Base-by-base conservation (phyloP, 306 rosid genomes). In the Lagenaria siceraria region DNA sequence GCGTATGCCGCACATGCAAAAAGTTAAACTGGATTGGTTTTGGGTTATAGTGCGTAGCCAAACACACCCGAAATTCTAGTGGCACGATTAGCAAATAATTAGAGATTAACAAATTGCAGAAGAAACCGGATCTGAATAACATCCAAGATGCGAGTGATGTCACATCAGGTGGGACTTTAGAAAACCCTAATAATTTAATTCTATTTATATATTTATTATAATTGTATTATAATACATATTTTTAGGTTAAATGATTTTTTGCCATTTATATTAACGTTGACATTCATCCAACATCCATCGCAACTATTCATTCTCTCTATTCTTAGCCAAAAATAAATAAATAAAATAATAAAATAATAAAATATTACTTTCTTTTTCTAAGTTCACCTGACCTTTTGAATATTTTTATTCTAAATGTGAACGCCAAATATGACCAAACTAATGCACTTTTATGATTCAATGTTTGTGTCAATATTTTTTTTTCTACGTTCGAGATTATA, bases 21-120 rank as follows among this genome's bases (percentile, higher is more conserved):
- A 72, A 72, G 59, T 27, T 17, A 49, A 49, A 31, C 25, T 17
- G 60, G 76, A 27, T 48, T 17, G 15, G 43, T 17, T 46, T 48
- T 71, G 17, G 58, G 76, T 27, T 72, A 72, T 49, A 17, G 25
- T 72, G 56, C 76, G 76, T 72, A 72, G 60, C 76, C 76, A 72
- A 72, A 72, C 43, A 72, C 24, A 46, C 43, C 76, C 38, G 24
- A 70, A 24, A 13, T 43, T 43, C 2, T 69, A 12, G 27, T 42
- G 74, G 12, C 36, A 43, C 74, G 21, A 64, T 35, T 65, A 65
- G 72, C 8, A 36, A 40, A 66, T 66, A 66, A 40, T 66, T n/a
- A 40, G 43, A 19, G 48, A 64, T 46, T 13, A 70, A 38, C 19
- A 68, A 40, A 68, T 40, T 48, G 14, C 38, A 46, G 22, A 70